phyloP scores from a whole-genome alignment of 2,329 filamentous ascomycete genomes.

The Zymoseptoria pseudotritici region DNA sequence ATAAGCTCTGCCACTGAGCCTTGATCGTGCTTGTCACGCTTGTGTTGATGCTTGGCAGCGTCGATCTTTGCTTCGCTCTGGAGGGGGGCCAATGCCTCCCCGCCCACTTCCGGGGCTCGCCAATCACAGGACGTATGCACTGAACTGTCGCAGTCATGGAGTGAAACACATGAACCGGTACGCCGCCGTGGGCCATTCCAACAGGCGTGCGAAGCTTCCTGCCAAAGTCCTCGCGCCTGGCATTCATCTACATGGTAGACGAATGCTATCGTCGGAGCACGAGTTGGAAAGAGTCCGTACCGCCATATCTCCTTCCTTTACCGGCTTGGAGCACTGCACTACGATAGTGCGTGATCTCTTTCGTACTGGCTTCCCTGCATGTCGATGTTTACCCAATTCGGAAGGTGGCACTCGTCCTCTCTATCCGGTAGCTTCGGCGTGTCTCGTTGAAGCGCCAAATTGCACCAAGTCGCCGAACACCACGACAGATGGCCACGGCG shows the following conservation, averaged over 20 bases:
- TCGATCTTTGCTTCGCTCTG: neutral
- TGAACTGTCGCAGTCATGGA: neutral
- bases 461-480: constrained; percentile 6
- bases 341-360: neutral
- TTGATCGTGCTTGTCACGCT: neutral
- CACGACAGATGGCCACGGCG: constrained; percentile 14
- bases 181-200: neutral
- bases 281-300: neutral
- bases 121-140: neutral
- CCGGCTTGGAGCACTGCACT: neutral
- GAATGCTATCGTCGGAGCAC: neutral
- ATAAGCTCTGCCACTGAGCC: neutral
- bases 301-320: neutral
- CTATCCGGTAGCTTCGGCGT: neutral
- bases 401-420: constrained; percentile 8
- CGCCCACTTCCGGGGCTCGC: neutral
- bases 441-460: neutral
- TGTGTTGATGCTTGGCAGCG: neutral
- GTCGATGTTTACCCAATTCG: constrained; percentile 7
- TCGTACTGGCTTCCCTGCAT: neutral
- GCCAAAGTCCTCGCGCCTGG: neutral
- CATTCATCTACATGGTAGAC: neutral
- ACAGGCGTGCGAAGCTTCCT: neutral
- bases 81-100: neutral
- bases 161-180: neutral